Evolutionary conservation across 345 rosid genomes (phyloP), one percentile per base, ranked within the genome.

Genomic region (Mercurialis annua): DNA sequence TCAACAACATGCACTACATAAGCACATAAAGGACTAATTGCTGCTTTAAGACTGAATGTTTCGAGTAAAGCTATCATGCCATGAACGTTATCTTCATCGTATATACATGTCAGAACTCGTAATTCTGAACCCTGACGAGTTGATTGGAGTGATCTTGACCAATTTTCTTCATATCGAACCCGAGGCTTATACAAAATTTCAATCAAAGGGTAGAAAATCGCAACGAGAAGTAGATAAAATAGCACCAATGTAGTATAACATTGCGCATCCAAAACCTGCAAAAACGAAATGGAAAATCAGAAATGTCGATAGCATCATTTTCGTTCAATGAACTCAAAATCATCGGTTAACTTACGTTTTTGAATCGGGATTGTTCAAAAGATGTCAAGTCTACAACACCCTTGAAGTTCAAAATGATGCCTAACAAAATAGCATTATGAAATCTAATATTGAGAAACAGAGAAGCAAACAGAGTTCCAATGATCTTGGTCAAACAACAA

Each of bases 1-100:
- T 77, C 78, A 0, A 24, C 30, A 0, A 68, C 68, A 65, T 75
- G 80, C 5, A 77, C 46, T 1, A 59, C 69, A 2, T 74, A 70
- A 29, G 66, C 75, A 4, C 46, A 64, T 29, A 73, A 17, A 0
- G 77, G 70, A 49, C 74, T 73, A 6, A 1, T 14, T 8, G 1
- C 12, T 8, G 1, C 12, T 1, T 56, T 71, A 1, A 74, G 70
- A 36, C 64, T 72, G 1, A 47, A 59, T 14, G 82, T 71, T 68
- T 82, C 73, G 2, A 82, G 73, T 23, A 82, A 67, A n/a, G 76
- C 16, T 2, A 80, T 72, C 24, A 72, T 60, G 34, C 80, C 49
- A n/a, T 46, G 73, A 36, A 77, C 77, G 43, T 71, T 62, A 2
- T 77, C 71, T 53, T 82, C 82, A 3, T 10, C 1, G 63, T 75